Percentiles rank a stretch among this genome's conserved stretches.
Conservation (phyloP, 2,329 filamentous ascomycete species). For the Hysterium pulicare region DNA sequence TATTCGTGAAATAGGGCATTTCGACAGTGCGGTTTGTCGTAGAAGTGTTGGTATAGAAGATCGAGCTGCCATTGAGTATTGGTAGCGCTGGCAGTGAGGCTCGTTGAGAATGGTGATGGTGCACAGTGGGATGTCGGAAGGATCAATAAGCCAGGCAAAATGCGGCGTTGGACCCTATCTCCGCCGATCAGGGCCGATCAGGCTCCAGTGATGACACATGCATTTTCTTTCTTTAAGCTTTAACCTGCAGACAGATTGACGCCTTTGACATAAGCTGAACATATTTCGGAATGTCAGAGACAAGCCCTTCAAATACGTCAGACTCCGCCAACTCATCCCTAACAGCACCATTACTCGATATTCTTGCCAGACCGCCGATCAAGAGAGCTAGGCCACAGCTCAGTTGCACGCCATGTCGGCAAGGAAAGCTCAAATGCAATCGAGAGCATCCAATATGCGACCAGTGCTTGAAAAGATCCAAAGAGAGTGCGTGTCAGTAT, state of each 20-base stretch:
- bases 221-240: too few relatives aligned
- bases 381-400: constrained; percentile 23
- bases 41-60: not conserved
- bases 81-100: too few relatives aligned
- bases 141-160: too few relatives aligned
- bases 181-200: too few relatives aligned
- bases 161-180: too few relatives aligned
- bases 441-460: constrained; percentile 27
- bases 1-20: not conserved
- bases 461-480: constrained; percentile 24
- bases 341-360: constrained; percentile 4
- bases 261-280: too few relatives aligned
- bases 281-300: constrained; percentile 4
- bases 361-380: constrained; percentile 17
- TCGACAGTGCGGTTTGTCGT: not conserved
- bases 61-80: constrained; percentile 2
- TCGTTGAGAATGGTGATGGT: too few relatives aligned
- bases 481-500: constrained; percentile 21
- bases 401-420: constrained; percentile 24
- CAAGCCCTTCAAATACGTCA: constrained; percentile 1
- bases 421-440: constrained; percentile 29
- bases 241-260: too few relatives aligned
- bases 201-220: too few relatives aligned
- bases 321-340: not conserved
- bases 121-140: too few relatives aligned